Conservation (phyloP, 371 early-diverging fungal genomes). For the Dinochytrium kinnereticum region DNA sequence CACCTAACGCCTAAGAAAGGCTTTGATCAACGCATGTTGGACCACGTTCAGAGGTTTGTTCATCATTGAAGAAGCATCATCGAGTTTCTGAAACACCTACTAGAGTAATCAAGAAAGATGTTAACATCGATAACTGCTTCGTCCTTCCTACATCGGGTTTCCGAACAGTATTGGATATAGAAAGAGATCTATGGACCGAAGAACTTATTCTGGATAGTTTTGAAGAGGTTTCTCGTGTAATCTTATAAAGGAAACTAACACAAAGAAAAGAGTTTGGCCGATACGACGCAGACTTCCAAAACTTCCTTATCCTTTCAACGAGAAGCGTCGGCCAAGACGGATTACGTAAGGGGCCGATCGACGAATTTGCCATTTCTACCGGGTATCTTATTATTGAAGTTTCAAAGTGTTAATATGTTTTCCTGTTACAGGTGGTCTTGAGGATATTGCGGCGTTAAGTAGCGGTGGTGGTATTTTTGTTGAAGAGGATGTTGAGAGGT, state of each 20-base stretch:
- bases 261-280: slow-evolving; percentile 14
- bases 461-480: slow-evolving; percentile 5
- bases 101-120: slow-evolving; percentile 19
- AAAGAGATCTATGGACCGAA: slow-evolving; percentile 22
- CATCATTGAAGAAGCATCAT: neutral
- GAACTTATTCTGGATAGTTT: slow-evolving; percentile 30
- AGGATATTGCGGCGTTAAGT: slow-evolving; percentile 24
- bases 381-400: slow-evolving; percentile 47
- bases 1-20: slow-evolving; percentile 14
- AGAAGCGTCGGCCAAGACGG: slow-evolving; percentile 63
- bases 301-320: slow-evolving; percentile 79
- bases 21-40: slow-evolving; percentile 19
- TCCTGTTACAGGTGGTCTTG: slow-evolving; percentile 33
- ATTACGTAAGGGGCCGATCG: slow-evolving; percentile 78
- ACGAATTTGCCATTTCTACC: slow-evolving; percentile 82
- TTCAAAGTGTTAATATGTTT: neutral
- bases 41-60: slow-evolving; percentile 22
- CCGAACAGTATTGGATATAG: slow-evolving; percentile 6
- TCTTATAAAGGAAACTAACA: neutral
- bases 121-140: slow-evolving; percentile 16
- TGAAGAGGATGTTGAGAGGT: slow-evolving; percentile 27
- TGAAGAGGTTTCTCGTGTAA: slow-evolving; percentile 24
- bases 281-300: slow-evolving; percentile 59
- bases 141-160: slow-evolving; percentile 3
- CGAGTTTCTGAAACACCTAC: neutral